Evolutionary conservation across 2,329 filamentous ascomycete genomes (phyloP).

Genomic region (Trichophyton verrucosum): DNA sequence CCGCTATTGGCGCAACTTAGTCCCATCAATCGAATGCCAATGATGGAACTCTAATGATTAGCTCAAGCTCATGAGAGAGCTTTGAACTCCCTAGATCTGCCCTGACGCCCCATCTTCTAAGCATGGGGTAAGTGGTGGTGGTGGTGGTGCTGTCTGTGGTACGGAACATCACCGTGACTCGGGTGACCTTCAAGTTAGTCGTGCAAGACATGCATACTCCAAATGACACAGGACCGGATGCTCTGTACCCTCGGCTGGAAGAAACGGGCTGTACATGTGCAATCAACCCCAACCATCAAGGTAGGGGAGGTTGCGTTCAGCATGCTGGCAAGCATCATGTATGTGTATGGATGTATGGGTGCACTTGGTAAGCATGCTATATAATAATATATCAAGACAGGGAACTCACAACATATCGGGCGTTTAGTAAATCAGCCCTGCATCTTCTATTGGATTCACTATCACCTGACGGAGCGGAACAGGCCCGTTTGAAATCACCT

Average conservation of each 20-base stretch:
- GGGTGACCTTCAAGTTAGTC: not conserved
- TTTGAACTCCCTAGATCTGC: not conserved
- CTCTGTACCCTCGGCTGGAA: not conserved
- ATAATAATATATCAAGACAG: not conserved
- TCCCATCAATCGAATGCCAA: not conserved
- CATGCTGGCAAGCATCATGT: not conserved
- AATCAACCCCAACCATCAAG: not conserved
- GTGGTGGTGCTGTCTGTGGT: not conserved
- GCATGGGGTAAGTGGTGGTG: not conserved
- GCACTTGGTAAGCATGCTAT: too few relatives aligned
- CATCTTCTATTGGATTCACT: not conserved
- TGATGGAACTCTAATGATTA: not conserved
- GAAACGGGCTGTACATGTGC: not conserved
- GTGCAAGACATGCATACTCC: not conserved
- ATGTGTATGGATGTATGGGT: not conserved
- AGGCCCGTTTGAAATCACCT: constrained; percentile 1
- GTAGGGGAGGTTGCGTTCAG: not conserved
- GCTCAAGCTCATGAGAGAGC: not conserved
- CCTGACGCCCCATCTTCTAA: not conserved
- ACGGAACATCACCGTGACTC: not conserved
- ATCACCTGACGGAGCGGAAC: not conserved
- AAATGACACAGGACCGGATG: not conserved
- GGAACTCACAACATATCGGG: not conserved
- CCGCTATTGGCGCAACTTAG: not conserved
- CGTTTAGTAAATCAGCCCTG: not conserved